Conservation (phyloP, 1,139 yeast genomes). For the Scheffersomyces illinoinensis region DNA sequence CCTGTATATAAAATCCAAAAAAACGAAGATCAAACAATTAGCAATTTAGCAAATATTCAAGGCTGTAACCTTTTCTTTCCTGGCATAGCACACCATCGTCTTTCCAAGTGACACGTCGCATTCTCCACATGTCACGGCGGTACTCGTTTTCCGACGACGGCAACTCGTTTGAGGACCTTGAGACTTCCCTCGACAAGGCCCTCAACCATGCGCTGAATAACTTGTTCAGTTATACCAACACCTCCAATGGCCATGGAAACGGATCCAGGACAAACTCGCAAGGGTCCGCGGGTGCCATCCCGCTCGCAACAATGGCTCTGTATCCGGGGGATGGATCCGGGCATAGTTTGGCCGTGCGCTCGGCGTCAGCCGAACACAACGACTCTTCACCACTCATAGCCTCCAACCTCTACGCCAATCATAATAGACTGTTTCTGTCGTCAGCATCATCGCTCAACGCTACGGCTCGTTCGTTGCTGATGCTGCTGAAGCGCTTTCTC, state of each 20-base stretch:
- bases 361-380: conserved; percentile 8
- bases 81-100: not conserved
- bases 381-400: conserved; percentile 34
- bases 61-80: not conserved
- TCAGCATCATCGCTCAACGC: conserved; percentile 19
- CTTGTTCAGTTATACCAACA: conserved; percentile 19
- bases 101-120: not conserved
- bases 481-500: conserved; percentile 15
- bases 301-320: conserved; percentile 23
- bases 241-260: conserved; percentile 9
- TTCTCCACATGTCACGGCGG: conserved; percentile 12
- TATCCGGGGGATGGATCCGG: conserved; percentile 6
- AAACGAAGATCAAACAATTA: not conserved
- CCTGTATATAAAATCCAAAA: not conserved
- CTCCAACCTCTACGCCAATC: conserved; percentile 11
- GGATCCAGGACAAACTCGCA: conserved; percentile 25
- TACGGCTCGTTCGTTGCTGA: conserved; percentile 14
- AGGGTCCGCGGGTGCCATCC: conserved; percentile 30
- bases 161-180: conserved; percentile 46
- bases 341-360: not conserved
- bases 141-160: conserved; percentile 18
- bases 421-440: conserved; percentile 22
- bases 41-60: not conserved
- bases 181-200: conserved; percentile 44
- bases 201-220: conserved; percentile 40